Evolutionary conservation across 768 basidiomycete genomes (phyloP).

Genomic region (Astraeus odoratus): DNA sequence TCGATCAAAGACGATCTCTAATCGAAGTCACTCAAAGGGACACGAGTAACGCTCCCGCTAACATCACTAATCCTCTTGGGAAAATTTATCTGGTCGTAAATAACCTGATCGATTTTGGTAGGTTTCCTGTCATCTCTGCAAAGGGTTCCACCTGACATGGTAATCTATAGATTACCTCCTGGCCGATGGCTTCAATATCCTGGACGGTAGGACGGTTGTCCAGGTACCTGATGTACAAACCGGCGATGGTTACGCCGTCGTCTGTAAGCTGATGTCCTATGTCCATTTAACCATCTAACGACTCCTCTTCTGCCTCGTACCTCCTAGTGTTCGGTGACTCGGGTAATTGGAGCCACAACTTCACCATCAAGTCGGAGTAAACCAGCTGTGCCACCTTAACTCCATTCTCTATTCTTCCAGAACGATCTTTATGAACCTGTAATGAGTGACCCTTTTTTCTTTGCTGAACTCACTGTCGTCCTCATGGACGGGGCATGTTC

Average conservation of each 20-base stretch:
- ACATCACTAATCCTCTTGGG: slow-evolving; percentile 29
- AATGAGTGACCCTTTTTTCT: neutral
- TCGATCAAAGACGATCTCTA: neutral
- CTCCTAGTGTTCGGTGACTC: slow-evolving; percentile 29
- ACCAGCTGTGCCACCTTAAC: too few species aligned
- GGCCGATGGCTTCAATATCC: slow-evolving; percentile 23
- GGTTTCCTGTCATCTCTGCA: slow-evolving; percentile 8
- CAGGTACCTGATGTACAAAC: slow-evolving; percentile 23
- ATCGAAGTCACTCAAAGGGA: slow-evolving; percentile 21
- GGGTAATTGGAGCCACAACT: slow-evolving; percentile 21
- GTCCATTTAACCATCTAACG: too few species aligned
- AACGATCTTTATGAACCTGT: neutral
- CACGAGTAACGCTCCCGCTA: slow-evolving; percentile 14
- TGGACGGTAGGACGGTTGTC: slow-evolving; percentile 18
- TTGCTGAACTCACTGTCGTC: neutral
- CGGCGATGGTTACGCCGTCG: slow-evolving; percentile 29
- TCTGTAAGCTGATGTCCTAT: slow-evolving; percentile 17
- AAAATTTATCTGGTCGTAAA: slow-evolving; percentile 22
- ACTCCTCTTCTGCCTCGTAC: slow-evolving; percentile 6
- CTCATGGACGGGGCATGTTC: neutral
- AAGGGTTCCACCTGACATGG: slow-evolving; percentile 4
- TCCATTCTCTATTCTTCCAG: neutral
- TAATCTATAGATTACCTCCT: slow-evolving; percentile 16
- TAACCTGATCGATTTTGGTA: slow-evolving; percentile 16
- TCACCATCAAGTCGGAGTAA: slow-evolving; percentile 17